Evolutionary conservation across 768 basidiomycete genomes (phyloP).

Genomic region (Collybiopsis confluens): DNA sequence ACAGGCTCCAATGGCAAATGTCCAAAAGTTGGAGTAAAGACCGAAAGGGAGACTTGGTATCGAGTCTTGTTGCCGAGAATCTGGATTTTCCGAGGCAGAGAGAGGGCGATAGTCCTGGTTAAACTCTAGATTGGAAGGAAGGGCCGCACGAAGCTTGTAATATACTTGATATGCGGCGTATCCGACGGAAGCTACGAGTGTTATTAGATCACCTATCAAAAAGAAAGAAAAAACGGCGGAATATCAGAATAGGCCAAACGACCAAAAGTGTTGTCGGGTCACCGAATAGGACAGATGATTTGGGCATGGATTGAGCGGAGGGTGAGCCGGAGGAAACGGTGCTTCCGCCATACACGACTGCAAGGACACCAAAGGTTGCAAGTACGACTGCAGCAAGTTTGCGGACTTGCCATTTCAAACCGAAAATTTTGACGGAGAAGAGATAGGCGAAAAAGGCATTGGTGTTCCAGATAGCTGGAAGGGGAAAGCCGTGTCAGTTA

Average conservation of each 20-base stretch:
- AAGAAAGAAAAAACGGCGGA: too few species aligned
- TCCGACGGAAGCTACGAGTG: conserved; percentile 63
- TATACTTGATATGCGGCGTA: conserved; percentile 82
- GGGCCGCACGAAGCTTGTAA: conserved; percentile 75
- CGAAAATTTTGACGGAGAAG: conserved; percentile 70
- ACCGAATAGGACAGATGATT: conserved; percentile 34
- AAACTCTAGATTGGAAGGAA: conserved; percentile 60
- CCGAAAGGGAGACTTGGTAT: conserved; percentile 66
- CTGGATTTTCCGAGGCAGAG: conserved; percentile 30
- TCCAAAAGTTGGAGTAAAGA: conserved; percentile 78
- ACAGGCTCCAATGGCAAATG: conserved; percentile 72
- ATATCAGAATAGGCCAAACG: too few species aligned
- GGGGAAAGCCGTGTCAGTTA: conserved; percentile 13
- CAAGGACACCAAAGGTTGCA: conserved; percentile 76
- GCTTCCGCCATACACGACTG: conserved; percentile 79
- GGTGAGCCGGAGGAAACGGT: conserved; percentile 18
- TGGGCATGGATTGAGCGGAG: too few species aligned
- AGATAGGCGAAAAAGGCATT: conserved; percentile 91
- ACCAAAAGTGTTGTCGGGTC: conserved; percentile 67
- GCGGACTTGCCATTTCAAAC: conserved; percentile 56
- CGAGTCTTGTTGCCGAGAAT: not conserved
- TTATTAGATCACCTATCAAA: conserved; percentile 73
- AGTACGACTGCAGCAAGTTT: conserved; percentile 70
- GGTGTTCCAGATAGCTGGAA: conserved; percentile 73
- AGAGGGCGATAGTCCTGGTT: conserved; percentile 44